Percentiles rank a stretch among this genome's conserved stretches.
Evolutionary conservation across 1,139 yeast genomes (phyloP).

Genomic region (Blastobotrys apis): DNA sequence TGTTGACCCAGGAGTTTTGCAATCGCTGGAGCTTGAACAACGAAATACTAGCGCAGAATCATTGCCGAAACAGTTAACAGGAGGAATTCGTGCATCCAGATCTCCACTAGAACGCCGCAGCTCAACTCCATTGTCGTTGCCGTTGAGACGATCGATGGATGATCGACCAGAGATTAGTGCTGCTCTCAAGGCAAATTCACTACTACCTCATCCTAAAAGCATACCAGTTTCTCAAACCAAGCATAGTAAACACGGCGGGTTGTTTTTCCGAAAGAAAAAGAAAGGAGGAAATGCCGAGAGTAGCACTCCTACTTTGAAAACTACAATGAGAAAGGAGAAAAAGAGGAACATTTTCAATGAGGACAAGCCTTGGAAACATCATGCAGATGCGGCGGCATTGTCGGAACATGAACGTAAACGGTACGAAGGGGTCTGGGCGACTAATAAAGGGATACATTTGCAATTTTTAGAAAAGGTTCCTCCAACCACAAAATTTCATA

Average conservation of each 20-base stretch:
- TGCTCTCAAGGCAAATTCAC: slow-evolving; percentile 8
- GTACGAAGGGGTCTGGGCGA: slow-evolving; percentile 91
- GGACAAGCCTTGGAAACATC: slow-evolving; percentile 95
- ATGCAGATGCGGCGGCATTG: slow-evolving; percentile 54
- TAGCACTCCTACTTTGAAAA: slow-evolving; percentile 6
- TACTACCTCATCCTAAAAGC: slow-evolving; percentile 1
- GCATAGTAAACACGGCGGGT: background rate
- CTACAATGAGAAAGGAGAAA: slow-evolving; percentile 65
- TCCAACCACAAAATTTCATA: background rate
- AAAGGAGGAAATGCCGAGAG: background rate
- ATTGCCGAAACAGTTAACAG: too few species aligned
- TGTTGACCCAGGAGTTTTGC: background rate
- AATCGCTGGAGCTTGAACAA: background rate
- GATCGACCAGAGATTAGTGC: slow-evolving; percentile 13
- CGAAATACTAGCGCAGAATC: background rate
- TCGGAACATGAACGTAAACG: slow-evolving; percentile 75
- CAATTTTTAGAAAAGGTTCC: slow-evolving; percentile 24
- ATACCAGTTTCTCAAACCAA: background rate
- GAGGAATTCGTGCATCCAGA: background rate
- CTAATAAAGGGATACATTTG: slow-evolving; percentile 68
- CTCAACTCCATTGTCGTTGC: background rate
- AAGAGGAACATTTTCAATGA: slow-evolving; percentile 63
- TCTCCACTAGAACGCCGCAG: background rate
- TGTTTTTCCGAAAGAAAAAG: background rate
- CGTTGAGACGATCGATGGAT: slow-evolving; percentile 13